A percentile compares a stretch with the other conserved stretches of the same genome.
Conservation (phyloP, 176 grass and related monocot species). For the Cenchrus americanus region DNA sequence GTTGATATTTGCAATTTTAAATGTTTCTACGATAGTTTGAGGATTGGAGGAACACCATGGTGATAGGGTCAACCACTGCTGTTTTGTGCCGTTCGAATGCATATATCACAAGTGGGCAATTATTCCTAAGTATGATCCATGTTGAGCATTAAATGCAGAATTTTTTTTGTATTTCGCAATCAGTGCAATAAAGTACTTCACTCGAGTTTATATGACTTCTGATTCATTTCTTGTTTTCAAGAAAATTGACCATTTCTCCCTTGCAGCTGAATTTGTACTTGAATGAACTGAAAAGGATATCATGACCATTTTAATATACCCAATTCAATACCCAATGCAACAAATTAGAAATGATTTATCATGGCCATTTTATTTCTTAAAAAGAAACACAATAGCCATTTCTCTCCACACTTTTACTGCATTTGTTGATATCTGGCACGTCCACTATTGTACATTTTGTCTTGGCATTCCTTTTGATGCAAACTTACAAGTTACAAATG, state of each 20-base stretch:
- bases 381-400: background rate
- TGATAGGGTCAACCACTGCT: conserved; percentile 8
- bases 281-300: background rate
- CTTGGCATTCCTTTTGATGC: background rate
- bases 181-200: background rate
- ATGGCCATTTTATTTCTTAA: background rate
- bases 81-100: background rate
- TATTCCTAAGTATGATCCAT: background rate
- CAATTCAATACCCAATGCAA: background rate
- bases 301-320: no score
- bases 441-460: background rate
- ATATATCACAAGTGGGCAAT: background rate
- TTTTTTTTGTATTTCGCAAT: background rate
- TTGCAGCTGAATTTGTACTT: background rate
- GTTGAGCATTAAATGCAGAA: background rate
- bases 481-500: background rate
- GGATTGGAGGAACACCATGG: background rate
- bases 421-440: background rate
- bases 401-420: background rate
- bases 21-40: background rate
- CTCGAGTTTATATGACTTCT: background rate
- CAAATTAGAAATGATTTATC: background rate
- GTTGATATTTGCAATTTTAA: background rate
- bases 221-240: background rate
- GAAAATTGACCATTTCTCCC: background rate